These are phyloP conservation scores for Monascus ruber DNA, from an alignment of 2,329 filamentous ascomycete genomes.

Conservation along the genomic window DNA sequence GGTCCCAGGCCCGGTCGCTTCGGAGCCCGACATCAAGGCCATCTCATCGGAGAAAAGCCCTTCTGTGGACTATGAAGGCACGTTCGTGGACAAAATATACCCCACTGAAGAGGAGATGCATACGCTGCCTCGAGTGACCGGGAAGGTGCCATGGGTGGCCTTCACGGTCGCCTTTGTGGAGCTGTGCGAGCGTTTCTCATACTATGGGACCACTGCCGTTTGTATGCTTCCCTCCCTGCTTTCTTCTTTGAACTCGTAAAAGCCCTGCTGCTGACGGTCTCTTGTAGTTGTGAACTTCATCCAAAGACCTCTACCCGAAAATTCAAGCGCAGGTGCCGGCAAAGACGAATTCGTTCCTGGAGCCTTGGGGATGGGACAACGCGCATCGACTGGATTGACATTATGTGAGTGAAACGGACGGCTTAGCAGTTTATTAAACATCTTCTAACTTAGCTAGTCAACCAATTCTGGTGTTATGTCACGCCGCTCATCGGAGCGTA, in stretches of 20 bases:
- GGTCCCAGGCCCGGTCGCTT: no score
- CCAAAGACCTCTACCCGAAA: slow-evolving; percentile 3
- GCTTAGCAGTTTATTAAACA: background rate
- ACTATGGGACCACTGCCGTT: slow-evolving; percentile 60
- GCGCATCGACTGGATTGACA: slow-evolving; percentile 40
- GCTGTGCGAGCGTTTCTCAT: slow-evolving; percentile 65
- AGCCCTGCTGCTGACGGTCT: background rate
- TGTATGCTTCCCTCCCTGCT: slow-evolving; percentile 35
- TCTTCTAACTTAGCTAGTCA: background rate
- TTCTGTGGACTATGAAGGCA: background rate
- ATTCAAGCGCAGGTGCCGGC: slow-evolving; percentile 18
- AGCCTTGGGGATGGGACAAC: slow-evolving; percentile 46
- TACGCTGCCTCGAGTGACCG: slow-evolving; percentile 24
- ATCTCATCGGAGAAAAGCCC: no score
- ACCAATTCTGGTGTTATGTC: slow-evolving; percentile 41
- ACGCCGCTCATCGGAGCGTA: slow-evolving; percentile 45
- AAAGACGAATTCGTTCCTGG: slow-evolving; percentile 39
- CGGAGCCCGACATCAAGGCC: no score
- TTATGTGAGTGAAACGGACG: slow-evolving; percentile 37
- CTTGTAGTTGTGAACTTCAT: background rate
- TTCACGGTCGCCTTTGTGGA: slow-evolving; percentile 64
- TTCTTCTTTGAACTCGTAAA: background rate
- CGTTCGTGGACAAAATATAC: slow-evolving; percentile 2
- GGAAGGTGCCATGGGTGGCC: slow-evolving; percentile 48
- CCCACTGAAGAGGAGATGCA: slow-evolving; percentile 25